These are phyloP conservation scores for Cucurbita pepo DNA, from an alignment of 306 rosid species.

Conservation along the genomic window DNA sequence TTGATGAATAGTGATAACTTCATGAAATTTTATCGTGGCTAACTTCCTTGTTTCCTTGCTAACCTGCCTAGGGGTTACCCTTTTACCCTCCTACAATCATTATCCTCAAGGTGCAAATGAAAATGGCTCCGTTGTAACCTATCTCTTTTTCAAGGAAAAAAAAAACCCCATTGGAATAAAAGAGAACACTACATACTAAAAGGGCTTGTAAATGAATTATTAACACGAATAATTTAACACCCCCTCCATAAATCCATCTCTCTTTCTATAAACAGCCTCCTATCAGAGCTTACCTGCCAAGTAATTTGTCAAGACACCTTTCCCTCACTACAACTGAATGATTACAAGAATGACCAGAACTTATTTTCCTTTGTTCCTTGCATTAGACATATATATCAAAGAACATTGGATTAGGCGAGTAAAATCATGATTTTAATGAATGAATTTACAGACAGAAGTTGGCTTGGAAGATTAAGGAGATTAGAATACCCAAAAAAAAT, in stretches of 20 bases:
- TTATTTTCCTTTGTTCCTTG: background rate
- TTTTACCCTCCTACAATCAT: background rate
- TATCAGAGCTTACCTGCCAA: background rate
- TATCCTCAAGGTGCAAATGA: background rate
- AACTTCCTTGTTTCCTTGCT: background rate
- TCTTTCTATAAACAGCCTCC: background rate
- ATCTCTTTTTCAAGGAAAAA: background rate
- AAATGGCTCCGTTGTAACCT: background rate
- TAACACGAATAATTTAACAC: background rate
- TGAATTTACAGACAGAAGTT: background rate
- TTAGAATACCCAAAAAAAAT: background rate
- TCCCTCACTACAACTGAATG: background rate
- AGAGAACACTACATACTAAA: background rate
- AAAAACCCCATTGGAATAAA: background rate
- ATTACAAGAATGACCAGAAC: background rate
- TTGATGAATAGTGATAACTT: background rate
- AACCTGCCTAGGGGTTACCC: background rate
- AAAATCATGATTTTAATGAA: background rate
- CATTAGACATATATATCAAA: background rate
- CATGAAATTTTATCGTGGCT: background rate
- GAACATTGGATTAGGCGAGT: background rate
- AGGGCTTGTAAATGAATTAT: background rate
- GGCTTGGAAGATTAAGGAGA: background rate
- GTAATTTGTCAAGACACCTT: background rate
- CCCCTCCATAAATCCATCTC: background rate